phyloP scores from a whole-genome alignment of 192 early-diverging fungal genomes.

The Haplosporangium gracile region DNA sequence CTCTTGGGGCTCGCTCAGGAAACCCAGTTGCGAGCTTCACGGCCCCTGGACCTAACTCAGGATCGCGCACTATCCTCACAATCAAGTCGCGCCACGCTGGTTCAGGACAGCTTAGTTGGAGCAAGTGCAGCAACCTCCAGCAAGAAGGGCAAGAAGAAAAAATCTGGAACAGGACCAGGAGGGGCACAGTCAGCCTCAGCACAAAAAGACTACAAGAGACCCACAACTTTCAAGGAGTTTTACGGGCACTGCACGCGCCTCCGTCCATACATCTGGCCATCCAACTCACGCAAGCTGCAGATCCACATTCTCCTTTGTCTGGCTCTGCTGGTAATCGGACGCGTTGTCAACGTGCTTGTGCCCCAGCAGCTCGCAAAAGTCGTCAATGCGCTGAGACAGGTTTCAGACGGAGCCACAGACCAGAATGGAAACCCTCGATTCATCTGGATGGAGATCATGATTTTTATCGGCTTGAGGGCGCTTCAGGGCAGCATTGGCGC shows the following conservation, averaged over 20 bases:
- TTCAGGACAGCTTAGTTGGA: slow-evolving; percentile 4
- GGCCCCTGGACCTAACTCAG: not conserved
- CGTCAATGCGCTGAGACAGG: slow-evolving; percentile 73
- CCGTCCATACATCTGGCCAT: slow-evolving; percentile 88
- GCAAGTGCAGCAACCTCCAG: not conserved
- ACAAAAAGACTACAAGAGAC: slow-evolving; percentile 48
- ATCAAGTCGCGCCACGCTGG: slow-evolving; percentile 24
- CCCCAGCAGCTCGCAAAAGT: slow-evolving; percentile 85
- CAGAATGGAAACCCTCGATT: slow-evolving; percentile 53
- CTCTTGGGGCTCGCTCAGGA: slow-evolving; percentile 20
- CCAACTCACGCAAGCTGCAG: slow-evolving; percentile 68
- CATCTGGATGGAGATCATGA: slow-evolving; percentile 56
- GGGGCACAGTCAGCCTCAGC: slow-evolving; percentile 3
- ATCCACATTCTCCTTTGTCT: slow-evolving; percentile 78
- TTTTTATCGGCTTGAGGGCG: slow-evolving; percentile 51
- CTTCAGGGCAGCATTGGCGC: slow-evolving; percentile 70
- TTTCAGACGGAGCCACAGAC: slow-evolving; percentile 40
- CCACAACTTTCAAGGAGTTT: slow-evolving; percentile 49
- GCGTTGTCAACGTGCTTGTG: slow-evolving; percentile 86
- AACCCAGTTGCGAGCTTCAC: slow-evolving; percentile 7
- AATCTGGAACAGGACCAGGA: not conserved
- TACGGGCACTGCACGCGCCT: slow-evolving; percentile 44
- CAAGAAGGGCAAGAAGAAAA: slow-evolving; percentile 31
- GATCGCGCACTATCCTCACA: slow-evolving; percentile 14
- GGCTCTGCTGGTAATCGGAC: slow-evolving; percentile 69